phyloP scores from a whole-genome alignment of 441 rosid genomes.

The Jatropha multifida region DNA sequence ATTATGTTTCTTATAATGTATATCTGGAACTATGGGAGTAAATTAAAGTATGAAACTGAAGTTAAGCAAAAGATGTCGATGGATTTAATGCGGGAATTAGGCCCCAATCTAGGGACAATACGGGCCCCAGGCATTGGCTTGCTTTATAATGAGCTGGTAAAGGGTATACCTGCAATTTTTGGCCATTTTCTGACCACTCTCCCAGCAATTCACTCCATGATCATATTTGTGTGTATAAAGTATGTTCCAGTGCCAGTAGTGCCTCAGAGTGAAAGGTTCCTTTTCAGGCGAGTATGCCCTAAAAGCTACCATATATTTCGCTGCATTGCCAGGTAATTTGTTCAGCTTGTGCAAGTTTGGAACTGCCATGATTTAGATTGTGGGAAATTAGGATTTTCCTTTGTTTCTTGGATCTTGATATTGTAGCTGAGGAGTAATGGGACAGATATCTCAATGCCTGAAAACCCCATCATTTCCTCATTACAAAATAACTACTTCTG shows the following conservation, averaged over 20 bases:
- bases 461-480: not conserved
- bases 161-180: constrained; percentile 93
- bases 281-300: constrained; percentile 86
- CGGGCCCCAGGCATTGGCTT: constrained; percentile 99
- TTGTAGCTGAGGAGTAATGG: not conserved
- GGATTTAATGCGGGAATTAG: constrained; percentile 91
- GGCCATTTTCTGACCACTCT: constrained; percentile 97
- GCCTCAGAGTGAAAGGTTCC: constrained; percentile 94
- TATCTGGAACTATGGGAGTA: constrained; percentile 97
- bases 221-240: constrained; percentile 90
- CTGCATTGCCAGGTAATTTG: constrained; percentile 85
- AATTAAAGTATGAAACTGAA: constrained; percentile 95
- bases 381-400: not conserved
- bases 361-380: constrained; percentile 3
- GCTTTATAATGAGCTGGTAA: constrained; percentile 88
- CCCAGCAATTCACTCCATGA: constrained; percentile 97
- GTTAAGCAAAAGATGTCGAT: constrained; percentile 82
- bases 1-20: constrained; percentile 88
- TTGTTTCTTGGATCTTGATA: not conserved
- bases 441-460: not conserved
- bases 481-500: not conserved
- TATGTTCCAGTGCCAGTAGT: constrained; percentile 96
- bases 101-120: constrained; percentile 89
- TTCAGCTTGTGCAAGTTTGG: constrained; percentile 18
- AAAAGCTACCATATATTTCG: constrained; percentile 94